phyloP scores from a whole-genome alignment of 163 green algal species.

The Scenedesmus sp. region DNA sequence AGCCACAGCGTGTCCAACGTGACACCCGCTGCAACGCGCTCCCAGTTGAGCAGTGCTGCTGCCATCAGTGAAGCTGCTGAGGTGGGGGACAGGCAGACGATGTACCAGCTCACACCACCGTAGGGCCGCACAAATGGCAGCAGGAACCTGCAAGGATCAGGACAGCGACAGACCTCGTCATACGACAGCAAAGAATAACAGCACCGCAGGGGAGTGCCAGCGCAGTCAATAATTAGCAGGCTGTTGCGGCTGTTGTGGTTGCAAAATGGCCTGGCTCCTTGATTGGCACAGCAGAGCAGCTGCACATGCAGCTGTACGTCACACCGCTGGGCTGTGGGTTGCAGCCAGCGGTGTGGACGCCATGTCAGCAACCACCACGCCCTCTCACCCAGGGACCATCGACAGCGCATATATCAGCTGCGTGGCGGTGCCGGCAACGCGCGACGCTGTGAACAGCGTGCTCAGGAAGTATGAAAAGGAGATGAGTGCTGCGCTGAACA shows the following conservation, averaged over 20 bases:
- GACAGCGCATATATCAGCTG: constrained; percentile 80
- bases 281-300: too few species aligned
- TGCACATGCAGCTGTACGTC: too few species aligned
- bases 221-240: too few species aligned
- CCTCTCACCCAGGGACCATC: constrained; percentile 81
- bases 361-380: not conserved
- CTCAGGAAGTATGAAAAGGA: constrained; percentile 82
- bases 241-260: too few species aligned
- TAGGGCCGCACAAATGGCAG: constrained; percentile 58
- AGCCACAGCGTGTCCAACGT: constrained; percentile 62
- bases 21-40: constrained; percentile 68
- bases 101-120: constrained; percentile 37
- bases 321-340: too few species aligned
- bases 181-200: too few species aligned
- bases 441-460: constrained; percentile 78
- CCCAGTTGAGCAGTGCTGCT: constrained; percentile 78
- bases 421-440: constrained; percentile 73
- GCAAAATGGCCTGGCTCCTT: too few species aligned
- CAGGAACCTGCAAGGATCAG: constrained; percentile 62
- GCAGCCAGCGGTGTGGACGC: too few species aligned
- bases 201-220: too few species aligned
- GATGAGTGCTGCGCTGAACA: constrained; percentile 78
- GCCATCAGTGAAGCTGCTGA: constrained; percentile 85
- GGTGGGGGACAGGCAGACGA: constrained; percentile 79
- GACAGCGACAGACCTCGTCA: not conserved